Conservation (phyloP, 768 basidiomycete genomes). For the Leccinum boreale region DNA sequence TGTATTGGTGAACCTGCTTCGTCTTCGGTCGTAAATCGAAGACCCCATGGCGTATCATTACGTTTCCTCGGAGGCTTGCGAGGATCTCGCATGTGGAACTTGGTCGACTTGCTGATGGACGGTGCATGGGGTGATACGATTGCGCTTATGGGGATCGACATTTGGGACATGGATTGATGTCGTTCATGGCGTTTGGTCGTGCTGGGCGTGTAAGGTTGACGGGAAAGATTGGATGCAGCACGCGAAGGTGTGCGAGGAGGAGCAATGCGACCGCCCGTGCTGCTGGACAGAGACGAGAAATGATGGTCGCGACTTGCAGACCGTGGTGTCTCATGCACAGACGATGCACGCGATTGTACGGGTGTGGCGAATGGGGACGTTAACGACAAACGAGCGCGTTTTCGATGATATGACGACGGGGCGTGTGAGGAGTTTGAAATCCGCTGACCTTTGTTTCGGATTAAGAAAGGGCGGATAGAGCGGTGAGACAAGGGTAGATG, state of each 20-base stretch:
- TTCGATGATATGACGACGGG: conserved; percentile 71
- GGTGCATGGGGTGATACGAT: conserved; percentile 77
- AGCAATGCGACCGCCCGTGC: conserved; percentile 26
- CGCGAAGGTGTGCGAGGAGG: conserved; percentile 36
- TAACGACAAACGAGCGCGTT: conserved; percentile 60
- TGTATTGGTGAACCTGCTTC: conserved; percentile 52
- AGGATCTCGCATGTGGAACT: conserved; percentile 81
- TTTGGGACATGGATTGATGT: conserved; percentile 59
- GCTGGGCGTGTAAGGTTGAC: conserved; percentile 24
- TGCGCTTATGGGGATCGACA: conserved; percentile 78
- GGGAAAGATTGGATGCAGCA: conserved; percentile 35
- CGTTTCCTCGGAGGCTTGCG: conserved; percentile 55
- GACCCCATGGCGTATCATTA: conserved; percentile 59
- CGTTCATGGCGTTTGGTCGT: conserved; percentile 30
- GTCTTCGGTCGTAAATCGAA: conserved; percentile 55
- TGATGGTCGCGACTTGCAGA: conserved; percentile 13
- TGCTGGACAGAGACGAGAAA: conserved; percentile 36
- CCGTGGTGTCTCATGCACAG: conserved; percentile 26
- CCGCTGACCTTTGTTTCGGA: conserved; percentile 45
- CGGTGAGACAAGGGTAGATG: conserved; percentile 17
- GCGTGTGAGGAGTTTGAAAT: conserved; percentile 54
- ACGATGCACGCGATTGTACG: conserved; percentile 29
- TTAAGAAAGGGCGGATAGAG: conserved; percentile 24
- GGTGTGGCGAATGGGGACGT: conserved; percentile 34
- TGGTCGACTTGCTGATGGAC: conserved; percentile 55